Base-by-base conservation (phyloP, 2,329 filamentous ascomycete species). In the Fusarium guadeloupense region DNA sequence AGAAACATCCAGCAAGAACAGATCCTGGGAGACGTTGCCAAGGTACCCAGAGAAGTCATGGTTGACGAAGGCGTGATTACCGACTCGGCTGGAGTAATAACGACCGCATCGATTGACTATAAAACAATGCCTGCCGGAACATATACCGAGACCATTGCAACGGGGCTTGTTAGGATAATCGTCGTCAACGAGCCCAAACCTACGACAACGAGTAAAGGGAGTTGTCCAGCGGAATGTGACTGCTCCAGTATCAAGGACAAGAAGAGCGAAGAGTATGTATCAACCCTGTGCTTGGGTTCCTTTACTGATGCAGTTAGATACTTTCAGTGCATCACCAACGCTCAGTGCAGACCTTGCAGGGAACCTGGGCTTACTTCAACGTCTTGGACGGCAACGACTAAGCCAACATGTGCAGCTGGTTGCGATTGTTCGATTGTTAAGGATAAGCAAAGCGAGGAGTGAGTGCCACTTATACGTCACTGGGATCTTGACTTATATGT, bases 391-490 rank as follows among this genome's bases (percentile, higher is more conserved):
- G 17, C 40, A 1, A 49, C n/a, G 17, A 31, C 64, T 3, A 63
- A 17, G 13, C 2, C 26, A 0, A 52, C 54, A 4, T 66, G 54
- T 6, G 49, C 62, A 1, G 16, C 10, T 5, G 25, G 42, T 5
- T 73, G 71, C 28, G 70, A 71, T 33, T 72, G 71, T 20, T 57
- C 58, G 0, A 49, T 33, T 12, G 50, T 71, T 5, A 35, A 63
- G 23, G 64, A 75, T 34, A 68, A 71, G 40, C 49, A 72, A 16
- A 66, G 72, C 43, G 54, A 71, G 12, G 72, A 73, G 74, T 74
- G 53, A 34, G 59, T 49, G 5, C 1, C n/a, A n/a, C n/a, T n/a
- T 6, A 4, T 0, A 10, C 1, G 6, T 1, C 3, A 21, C 8
- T 1, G 4, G 19, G 5, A 17, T 33, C 10, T 5, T 9, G 10